Conservation (phyloP, 352 stramenopile genomes). For the Pythium oligandrum region DNA sequence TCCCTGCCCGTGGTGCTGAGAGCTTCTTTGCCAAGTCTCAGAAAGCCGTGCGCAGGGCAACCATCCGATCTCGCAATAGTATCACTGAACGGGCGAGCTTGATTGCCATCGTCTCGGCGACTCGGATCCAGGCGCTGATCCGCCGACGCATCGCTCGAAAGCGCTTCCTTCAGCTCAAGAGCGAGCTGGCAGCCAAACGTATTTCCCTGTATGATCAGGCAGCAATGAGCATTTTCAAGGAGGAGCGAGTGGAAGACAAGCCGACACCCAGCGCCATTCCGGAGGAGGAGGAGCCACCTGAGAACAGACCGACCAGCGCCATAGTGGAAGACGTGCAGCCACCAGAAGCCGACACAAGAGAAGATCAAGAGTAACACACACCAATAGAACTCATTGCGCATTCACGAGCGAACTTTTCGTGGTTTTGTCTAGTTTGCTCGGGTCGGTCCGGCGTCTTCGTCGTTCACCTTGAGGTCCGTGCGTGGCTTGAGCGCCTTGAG, state of each 20-base stretch:
- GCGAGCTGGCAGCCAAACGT: conserved; percentile 5
- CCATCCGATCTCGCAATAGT: conserved; percentile 8
- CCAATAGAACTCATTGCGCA: neutral
- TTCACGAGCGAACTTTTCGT: too few relatives aligned
- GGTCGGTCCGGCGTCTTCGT: neutral
- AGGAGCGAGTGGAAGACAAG: neutral
- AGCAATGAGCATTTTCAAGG: conserved; percentile 8
- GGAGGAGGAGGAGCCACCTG: too few relatives aligned
- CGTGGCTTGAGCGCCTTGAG: conserved; percentile 24
- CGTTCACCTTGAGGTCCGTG: conserved; percentile 18
- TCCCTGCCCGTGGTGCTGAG: conserved; percentile 9
- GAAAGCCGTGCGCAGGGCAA: conserved; percentile 15
- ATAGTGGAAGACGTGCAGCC: too few relatives aligned
- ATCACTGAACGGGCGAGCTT: conserved; percentile 18
- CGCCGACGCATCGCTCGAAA: conserved; percentile 21
- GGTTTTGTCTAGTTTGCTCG: too few relatives aligned
- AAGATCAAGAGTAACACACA: neutral
- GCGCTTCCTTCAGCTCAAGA: conserved; percentile 20
- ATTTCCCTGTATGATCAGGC: conserved; percentile 15
- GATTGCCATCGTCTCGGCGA: conserved; percentile 25
- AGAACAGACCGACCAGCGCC: too few relatives aligned
- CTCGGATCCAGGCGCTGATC: conserved; percentile 31
- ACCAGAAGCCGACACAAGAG: too few relatives aligned
- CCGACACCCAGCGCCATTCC: too few relatives aligned
- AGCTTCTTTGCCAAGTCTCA: conserved; percentile 31